Evolutionary conservation across 1,284 basidiomycete genomes (phyloP), one percentile per base, ranked within the genome.

Genomic region (Ustilago loliicola): DNA sequence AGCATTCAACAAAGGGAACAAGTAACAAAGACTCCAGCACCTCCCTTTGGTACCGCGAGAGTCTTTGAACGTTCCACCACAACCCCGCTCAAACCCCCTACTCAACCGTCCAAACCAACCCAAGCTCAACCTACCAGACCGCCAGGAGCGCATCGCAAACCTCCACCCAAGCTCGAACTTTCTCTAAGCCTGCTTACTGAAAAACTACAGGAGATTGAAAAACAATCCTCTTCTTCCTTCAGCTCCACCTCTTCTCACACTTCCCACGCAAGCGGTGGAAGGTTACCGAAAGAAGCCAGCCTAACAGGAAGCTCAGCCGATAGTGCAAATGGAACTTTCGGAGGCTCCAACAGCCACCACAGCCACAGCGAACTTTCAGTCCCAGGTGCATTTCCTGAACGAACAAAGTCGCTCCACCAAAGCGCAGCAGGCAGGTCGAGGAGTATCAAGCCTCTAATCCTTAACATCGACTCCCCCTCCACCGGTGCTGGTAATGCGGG

Each of bases 131-230:
- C 21, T 2, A 15, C 23, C 5, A 40, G 27, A 34, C n/a, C 57
- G n/a, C 3, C 42, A 23, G 30, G 19, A 2, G 3, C 57, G 2
- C 58, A 38, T 38, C 36, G 65, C 4, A 72, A 68, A 51, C 34
- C 62, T 6, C 48, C 66, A 2, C 69, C 73, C 13, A 70, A 71
- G 54, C 66, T 72, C n/a, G 69, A 72, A n/a, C 59, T 68, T 32
- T 32, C 57, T 8, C 54, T 68, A 27, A 21, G 48, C 1, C 30
- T 72, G 17, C 61, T 77, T 7, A 63, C 69, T 19, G 62, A 55
- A 9, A 77, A 77, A 19, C 21, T 77, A 19, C 42, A 56, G 15
- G 61, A 66, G 38, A 53, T 77, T 4, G 70, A 72, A 36, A 66
- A 71, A 34, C 61, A 69, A 30, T 55, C 59, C 1, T 23, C 10